Base-by-base conservation (phyloP, 2,329 filamentous ascomycete genomes). In the Fusarium nisikadoi region DNA sequence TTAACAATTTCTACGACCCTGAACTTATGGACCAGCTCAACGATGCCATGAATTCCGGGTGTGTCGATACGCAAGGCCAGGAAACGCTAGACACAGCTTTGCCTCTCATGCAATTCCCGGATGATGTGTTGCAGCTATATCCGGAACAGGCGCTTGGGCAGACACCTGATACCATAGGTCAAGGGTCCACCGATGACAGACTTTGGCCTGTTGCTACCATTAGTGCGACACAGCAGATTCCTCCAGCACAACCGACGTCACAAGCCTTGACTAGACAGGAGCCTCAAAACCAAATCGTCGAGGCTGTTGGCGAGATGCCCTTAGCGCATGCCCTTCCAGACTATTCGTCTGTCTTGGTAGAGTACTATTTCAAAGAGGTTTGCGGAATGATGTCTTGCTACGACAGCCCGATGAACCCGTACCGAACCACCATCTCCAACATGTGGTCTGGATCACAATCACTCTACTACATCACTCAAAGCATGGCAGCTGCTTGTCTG, bases 341-440 rank as follows among this genome's bases (percentile, higher is more conserved):
- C 50, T 81, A 85, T 23, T 85, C 87, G 7, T 89, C 87, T 50
- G 84, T 87, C 49, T 80, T 91, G 20, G 86, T 91, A 14, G 88
- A 90, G 52, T 89, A 91, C 72, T 91, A 91, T 72, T 91, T 91
- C 80, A 87, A 87, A 72, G 87, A 90, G 65, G 88, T 90, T 6
- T 89, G 88, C 53, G 85, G 84, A 7, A 79, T 91, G 14, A 91
- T 89, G 77, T 91, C 89, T n/a, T 89, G 87, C 65, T 91, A 90
- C 73, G 89, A 91, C 77, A 90, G 88, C 25, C 82, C 84, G 17
- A 83, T 90, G 71, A 91, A 91, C 71, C 88, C 88, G 1, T 91
- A 90, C 71, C 83, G 89, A 41, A 87, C 86, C 4, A 87, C 88
- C 0, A 87, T 91, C 17, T 85, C 84, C 8, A 85, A 86, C 27